Base-by-base conservation (phyloP, 495 filamentous ascomycete species). In the Clohesyomyces aquaticus region DNA sequence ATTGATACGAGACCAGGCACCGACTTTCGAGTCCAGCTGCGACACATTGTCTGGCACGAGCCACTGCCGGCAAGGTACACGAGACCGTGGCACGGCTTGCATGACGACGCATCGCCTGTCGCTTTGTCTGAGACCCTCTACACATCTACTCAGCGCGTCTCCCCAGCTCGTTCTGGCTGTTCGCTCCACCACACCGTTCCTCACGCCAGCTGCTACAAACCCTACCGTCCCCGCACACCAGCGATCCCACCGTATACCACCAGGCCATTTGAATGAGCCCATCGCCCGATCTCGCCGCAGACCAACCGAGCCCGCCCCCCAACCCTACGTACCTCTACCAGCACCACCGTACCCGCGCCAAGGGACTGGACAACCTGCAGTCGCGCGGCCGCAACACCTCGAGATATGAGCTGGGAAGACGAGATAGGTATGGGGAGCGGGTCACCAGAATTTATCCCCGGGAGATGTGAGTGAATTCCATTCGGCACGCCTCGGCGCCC, bases 391-490 rank as follows among this genome's bases (percentile, higher is more conserved):
- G 67, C 35, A 59, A 70, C 53, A 63, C 57, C 26, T 70, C 67
- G 52, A 54, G 63, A 51, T 60, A 72, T 72, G 69, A 72, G 66
- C 47, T 67, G 66, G 69, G 69, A 66, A 69, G 69, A 69, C 56
- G 59, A 62, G 69, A 72, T 66, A 69, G 59, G 61, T 66, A 69
- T 54, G 69, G 62, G 27, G 69, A 72, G 63, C 56, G 60, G 52
- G 62, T 67, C 45, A 69, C 66, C 25, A 46, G 59, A 19, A 72
- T 69, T 28, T 66, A 72, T 58, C 69, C 69, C 47, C 51, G 62
- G 41, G 65, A 71, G 66, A 66, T 72, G 69, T 72, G 55, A 71
- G 69, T 66, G 10, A 4, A 35, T 12, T 46, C 19, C 41, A n/a
- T 29, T 9, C 29, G 45, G 26, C 25, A 4, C 18, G 35, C 18